Evolutionary conservation across 805 yeast species (phyloP), one percentile per base, ranked within the genome.

Genomic region (Candida silvicultrix): DNA sequence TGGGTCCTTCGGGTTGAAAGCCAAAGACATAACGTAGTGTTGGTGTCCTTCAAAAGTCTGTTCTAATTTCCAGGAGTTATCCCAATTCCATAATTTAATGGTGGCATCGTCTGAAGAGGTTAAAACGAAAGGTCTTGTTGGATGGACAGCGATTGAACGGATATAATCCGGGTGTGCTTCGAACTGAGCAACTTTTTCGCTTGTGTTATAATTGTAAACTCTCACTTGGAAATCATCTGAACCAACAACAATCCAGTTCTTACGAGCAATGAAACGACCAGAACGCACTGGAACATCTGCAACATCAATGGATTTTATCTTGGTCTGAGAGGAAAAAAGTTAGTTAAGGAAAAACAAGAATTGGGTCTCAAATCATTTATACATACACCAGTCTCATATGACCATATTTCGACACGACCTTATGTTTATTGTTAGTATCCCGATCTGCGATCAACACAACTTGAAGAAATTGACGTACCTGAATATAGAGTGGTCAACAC

Each of bases 131-230:
- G 98, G 95, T 68, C 86, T 87, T 16, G 92, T 75, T 38, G 98
- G 97, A 68, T 94, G 99, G 38, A 92, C 95, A 11, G 96, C 94
- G 53, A 94, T 79, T 46, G 87, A 81, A 65, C 99, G 83, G 60
- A 94, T 86, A 67, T 94, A 94, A 67, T 94, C 99, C 9, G 97
- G 96, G 63, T 94, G 99, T 10, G 97, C 98, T 70, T 94, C 99
- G 62, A 92, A 94, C 68, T 90, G 98, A 35, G 88, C 77, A 51
- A 94, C 79, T 64, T 89, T 89, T 68, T 94, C 99, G 47, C 95
- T 90, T 18, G 99, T 94, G 68, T 89, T 89, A 73, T 88, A 89
- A 68, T 94, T 94, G 74, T 80, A 94, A 28, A 94, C 95, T 60
- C 99, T 81, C 48, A 94, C 72, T 63, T 86, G 92, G 76, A 87